These are phyloP conservation scores for Coniophora puteana DNA, from an alignment of 1,284 basidiomycete species.

Conservation along the genomic window DNA sequence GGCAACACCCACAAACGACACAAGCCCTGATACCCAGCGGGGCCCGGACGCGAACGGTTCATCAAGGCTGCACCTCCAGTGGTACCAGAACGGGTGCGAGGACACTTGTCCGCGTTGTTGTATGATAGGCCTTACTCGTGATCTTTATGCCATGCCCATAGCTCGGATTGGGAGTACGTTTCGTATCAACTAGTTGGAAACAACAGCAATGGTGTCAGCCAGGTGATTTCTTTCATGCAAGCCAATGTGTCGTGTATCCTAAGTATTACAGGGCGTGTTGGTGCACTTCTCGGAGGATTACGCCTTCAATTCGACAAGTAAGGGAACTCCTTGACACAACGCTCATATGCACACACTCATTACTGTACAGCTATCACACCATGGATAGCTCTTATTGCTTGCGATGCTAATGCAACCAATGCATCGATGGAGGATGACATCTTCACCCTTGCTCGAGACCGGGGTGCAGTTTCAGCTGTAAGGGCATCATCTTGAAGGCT, in stretches of 20 bases:
- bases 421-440: conserved; percentile 61
- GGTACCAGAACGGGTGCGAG: conserved; percentile 51
- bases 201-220: conserved; percentile 44
- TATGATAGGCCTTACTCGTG: conserved; percentile 10
- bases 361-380: conserved; percentile 60
- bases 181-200: conserved; percentile 56
- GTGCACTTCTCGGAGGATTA: conserved; percentile 74
- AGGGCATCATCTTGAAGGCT: conserved; percentile 16
- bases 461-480: conserved; percentile 77
- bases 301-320: conserved; percentile 37
- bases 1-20: conserved; percentile 67
- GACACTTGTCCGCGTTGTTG: neutral
- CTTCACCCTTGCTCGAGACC: conserved; percentile 73
- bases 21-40: conserved; percentile 43
- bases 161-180: conserved; percentile 50
- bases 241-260: conserved; percentile 7
- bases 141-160: conserved; percentile 19
- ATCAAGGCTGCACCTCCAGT: conserved; percentile 58
- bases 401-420: conserved; percentile 72
- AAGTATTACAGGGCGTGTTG: conserved; percentile 55
- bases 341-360: conserved; percentile 9
- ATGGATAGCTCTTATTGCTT: conserved; percentile 86
- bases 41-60: conserved; percentile 51
- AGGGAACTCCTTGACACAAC: conserved; percentile 8
- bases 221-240: conserved; percentile 34